phyloP scores from a whole-genome alignment of 345 rosid genomes.

The Dimocarpus longan region DNA sequence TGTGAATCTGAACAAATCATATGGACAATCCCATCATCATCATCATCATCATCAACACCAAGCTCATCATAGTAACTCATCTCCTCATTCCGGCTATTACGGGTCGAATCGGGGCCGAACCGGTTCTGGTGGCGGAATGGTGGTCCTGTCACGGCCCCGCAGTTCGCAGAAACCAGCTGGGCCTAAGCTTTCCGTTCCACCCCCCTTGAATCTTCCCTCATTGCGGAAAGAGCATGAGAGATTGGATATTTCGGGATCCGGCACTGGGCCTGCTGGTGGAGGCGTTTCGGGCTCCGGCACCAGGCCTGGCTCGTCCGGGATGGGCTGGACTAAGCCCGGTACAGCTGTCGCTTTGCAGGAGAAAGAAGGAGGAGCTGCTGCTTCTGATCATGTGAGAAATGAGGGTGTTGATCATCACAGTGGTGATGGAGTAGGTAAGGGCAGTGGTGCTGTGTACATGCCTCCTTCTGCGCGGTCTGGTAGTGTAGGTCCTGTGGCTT shows the following conservation, averaged over 20 bases:
- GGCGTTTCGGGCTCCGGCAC: slow-evolving; percentile 69
- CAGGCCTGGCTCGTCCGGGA: slow-evolving; percentile 77
- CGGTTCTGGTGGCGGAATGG: slow-evolving; percentile 65
- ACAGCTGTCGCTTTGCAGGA: slow-evolving; percentile 50
- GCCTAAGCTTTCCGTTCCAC: slow-evolving; percentile 95
- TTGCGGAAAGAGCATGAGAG: slow-evolving; percentile 88
- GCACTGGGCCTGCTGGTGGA: slow-evolving; percentile 65
- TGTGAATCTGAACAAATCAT: slow-evolving; percentile 88
- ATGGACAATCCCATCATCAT: slow-evolving; percentile 66
- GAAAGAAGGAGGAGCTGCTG: slow-evolving; percentile 44
- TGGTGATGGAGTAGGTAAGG: slow-evolving; percentile 54
- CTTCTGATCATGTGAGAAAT: slow-evolving; percentile 24
- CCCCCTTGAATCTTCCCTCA: slow-evolving; percentile 98
- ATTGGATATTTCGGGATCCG: slow-evolving; percentile 68
- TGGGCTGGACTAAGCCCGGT: slow-evolving; percentile 92
- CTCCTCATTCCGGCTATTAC: slow-evolving; percentile 44
- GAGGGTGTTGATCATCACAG: slow-evolving; percentile 40
- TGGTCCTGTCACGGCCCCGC: slow-evolving; percentile 87
- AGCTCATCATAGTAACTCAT: slow-evolving; percentile 33
- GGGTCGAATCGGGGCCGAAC: slow-evolving; percentile 54
- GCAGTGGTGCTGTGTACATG: slow-evolving; percentile 42
- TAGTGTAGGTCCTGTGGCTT: slow-evolving; percentile 28
- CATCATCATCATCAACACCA: slow-evolving; percentile 48
- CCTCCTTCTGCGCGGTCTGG: slow-evolving; percentile 56
- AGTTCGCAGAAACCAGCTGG: slow-evolving; percentile 88